Conservation (phyloP, 495 filamentous ascomycete genomes). For the Penicillium manginii region DNA sequence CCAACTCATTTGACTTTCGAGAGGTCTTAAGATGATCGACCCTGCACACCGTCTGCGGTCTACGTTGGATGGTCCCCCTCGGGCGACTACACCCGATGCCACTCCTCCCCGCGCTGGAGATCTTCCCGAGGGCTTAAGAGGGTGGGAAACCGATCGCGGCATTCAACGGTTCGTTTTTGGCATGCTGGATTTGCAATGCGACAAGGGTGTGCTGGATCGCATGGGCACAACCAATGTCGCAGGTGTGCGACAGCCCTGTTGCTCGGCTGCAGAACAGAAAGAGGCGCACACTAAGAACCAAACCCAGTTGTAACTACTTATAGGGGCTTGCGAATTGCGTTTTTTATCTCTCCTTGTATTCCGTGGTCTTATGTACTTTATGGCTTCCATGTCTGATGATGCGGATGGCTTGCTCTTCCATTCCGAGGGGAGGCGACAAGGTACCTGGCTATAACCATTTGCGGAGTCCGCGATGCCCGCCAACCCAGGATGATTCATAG, state of each 20-base stretch:
- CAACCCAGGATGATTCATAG: background rate
- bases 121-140: conserved; percentile 2
- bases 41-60: background rate
- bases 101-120: conserved; percentile 6
- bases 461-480: background rate
- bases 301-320: background rate
- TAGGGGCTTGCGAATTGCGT: background rate
- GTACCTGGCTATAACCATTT: conserved; percentile 11
- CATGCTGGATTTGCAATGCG: conserved; percentile 23
- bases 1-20: background rate
- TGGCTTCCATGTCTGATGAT: background rate
- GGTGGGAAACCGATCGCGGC: conserved; percentile 18
- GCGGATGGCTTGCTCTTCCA: background rate
- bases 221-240: conserved; percentile 16
- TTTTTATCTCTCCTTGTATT: background rate
- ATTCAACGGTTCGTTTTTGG: background rate
- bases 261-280: conserved; percentile 1
- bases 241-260: conserved; percentile 19
- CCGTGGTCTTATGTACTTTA: background rate
- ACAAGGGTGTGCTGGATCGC: conserved; percentile 26
- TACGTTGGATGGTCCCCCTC: conserved; percentile 4
- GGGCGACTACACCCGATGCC: conserved; percentile 1
- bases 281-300: background rate
- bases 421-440: conserved; percentile 17
- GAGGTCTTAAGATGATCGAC: background rate